Conservation (phyloP, 371 early-diverging fungal genomes). For the Syncephalis fuscata region DNA sequence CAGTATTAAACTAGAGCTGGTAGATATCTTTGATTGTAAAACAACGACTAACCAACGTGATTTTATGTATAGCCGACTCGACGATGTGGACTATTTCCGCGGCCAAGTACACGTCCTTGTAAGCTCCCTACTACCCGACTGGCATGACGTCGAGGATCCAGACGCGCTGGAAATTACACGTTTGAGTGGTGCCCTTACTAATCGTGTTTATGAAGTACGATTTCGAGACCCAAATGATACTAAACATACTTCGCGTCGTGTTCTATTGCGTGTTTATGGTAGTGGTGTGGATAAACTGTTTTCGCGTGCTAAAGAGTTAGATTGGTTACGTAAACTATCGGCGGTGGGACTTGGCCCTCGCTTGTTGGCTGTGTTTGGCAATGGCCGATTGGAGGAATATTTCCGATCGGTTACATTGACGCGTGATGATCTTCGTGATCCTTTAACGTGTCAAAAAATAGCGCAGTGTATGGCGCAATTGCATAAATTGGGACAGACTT, state of each 20-base stretch:
- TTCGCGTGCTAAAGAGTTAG: constrained; percentile 58
- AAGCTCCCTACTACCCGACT: constrained; percentile 15
- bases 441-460: constrained; percentile 45
- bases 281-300: constrained; percentile 58
- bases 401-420: constrained; percentile 58
- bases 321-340: constrained; percentile 55
- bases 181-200: constrained; percentile 78
- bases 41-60: too few species aligned
- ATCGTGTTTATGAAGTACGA: constrained; percentile 60
- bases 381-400: constrained; percentile 80
- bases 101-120: constrained; percentile 8
- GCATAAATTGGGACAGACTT: constrained; percentile 51
- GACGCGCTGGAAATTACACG: constrained; percentile 22
- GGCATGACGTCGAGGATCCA: constrained; percentile 11
- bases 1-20: too few species aligned
- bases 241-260: constrained; percentile 17
- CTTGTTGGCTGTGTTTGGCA: constrained; percentile 67
- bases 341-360: constrained; percentile 56
- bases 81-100: background rate
- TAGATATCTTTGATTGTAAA: too few species aligned
- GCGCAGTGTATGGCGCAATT: constrained; percentile 54
- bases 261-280: constrained; percentile 62
- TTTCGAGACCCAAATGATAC: constrained; percentile 10
- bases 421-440: constrained; percentile 41
- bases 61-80: too few species aligned